Conservation (phyloP, 768 basidiomycete species). For the Pleurotus sapidus region DNA sequence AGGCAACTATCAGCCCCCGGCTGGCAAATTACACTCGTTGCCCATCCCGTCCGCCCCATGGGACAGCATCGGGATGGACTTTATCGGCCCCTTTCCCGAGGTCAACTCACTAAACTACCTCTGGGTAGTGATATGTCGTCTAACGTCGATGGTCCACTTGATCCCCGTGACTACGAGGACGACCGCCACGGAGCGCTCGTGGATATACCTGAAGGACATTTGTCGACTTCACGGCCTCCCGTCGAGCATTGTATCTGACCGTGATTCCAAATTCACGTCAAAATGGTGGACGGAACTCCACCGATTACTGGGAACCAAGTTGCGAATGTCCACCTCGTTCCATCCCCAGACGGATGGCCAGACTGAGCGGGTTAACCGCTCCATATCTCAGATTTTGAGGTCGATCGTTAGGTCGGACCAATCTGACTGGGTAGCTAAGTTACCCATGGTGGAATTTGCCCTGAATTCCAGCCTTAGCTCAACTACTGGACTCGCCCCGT, state of each 20-base stretch:
- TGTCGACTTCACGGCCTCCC: slow-evolving; percentile 27
- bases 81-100: slow-evolving; percentile 31
- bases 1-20: slow-evolving; percentile 9
- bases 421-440: slow-evolving; percentile 27
- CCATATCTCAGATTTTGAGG: slow-evolving; percentile 27
- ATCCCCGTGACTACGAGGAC: slow-evolving; percentile 21
- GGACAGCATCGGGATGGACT: slow-evolving; percentile 38
- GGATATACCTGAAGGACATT: slow-evolving; percentile 25
- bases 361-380: slow-evolving; percentile 22
- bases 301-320: slow-evolving; percentile 21
- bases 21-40: slow-evolving; percentile 26
- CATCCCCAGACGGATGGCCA: slow-evolving; percentile 40
- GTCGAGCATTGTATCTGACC: slow-evolving; percentile 26
- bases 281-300: slow-evolving; percentile 29
- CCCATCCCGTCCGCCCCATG: slow-evolving; percentile 28
- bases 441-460: too few species aligned
- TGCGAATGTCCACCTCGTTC: slow-evolving; percentile 33
- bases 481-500: not conserved
- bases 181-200: slow-evolving; percentile 23
- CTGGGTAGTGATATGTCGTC: slow-evolving; percentile 26
- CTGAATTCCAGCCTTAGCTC: slow-evolving; percentile 26
- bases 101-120: slow-evolving; percentile 23
- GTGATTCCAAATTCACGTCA: slow-evolving; percentile 31
- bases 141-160: slow-evolving; percentile 30
- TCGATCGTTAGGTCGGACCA: slow-evolving; percentile 21